Conservation (phyloP, 2,329 filamentous ascomycete genomes). For the Neocatenulostroma microsporum region DNA sequence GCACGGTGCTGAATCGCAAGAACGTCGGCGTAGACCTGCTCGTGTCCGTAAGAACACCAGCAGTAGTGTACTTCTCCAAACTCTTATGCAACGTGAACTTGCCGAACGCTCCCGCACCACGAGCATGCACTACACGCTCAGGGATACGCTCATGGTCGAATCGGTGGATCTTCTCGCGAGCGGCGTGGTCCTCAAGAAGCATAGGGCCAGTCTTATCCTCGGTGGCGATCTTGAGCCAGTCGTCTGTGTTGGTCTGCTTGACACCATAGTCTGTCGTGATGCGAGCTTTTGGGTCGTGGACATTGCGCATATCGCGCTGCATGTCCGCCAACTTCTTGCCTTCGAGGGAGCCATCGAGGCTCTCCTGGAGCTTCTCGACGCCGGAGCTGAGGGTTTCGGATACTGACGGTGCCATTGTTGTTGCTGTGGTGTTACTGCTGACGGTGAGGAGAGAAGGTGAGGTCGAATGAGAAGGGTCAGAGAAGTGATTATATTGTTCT, state of each 20-base stretch:
- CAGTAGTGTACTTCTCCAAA: constrained; percentile 54
- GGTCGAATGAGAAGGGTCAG: not conserved
- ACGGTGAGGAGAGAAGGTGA: not conserved
- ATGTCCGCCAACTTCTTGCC: constrained; percentile 55
- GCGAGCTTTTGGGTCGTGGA: constrained; percentile 46
- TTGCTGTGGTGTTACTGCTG: not conserved
- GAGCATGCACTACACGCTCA: constrained; percentile 60
- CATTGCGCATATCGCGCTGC: constrained; percentile 50
- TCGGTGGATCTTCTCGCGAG: constrained; percentile 66
- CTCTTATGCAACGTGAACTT: constrained; percentile 60
- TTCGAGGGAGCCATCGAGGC: constrained; percentile 28
- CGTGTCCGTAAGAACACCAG: constrained; percentile 60
- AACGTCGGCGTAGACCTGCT: constrained; percentile 60
- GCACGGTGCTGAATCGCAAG: constrained; percentile 69
- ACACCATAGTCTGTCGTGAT: constrained; percentile 73
- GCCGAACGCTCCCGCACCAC: constrained; percentile 57
- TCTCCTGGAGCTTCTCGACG: constrained; percentile 23
- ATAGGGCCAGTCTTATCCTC: constrained; percentile 58
- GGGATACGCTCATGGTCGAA: constrained; percentile 70
- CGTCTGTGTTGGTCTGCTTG: constrained; percentile 62
- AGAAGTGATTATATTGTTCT: too few species aligned
- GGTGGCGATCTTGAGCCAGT: constrained; percentile 63
- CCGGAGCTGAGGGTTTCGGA: constrained; percentile 15
- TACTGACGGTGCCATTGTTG: constrained; percentile 15
- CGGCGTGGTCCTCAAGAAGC: constrained; percentile 65